Evolutionary conservation across 2,329 filamentous ascomycete genomes (phyloP).

Genomic region (Coleophoma crateriformis): DNA sequence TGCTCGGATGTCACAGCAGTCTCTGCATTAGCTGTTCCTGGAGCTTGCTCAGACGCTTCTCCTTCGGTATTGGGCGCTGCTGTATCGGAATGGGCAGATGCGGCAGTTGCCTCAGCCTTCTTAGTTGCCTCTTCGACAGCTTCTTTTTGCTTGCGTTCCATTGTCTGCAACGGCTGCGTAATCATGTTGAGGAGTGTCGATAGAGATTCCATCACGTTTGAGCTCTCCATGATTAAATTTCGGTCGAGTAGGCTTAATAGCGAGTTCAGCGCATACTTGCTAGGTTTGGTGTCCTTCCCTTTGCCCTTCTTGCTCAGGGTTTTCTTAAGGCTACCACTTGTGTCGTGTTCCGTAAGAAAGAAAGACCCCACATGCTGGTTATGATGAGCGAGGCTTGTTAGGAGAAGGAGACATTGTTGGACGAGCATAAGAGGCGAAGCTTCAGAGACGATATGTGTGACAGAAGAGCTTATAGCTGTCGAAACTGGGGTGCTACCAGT

Average conservation of each 20-base stretch:
- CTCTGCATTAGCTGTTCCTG: constrained; percentile 1
- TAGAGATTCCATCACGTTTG: constrained; percentile 91
- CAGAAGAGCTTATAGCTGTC: constrained; percentile 24
- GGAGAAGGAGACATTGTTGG: constrained; percentile 84
- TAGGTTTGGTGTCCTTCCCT: constrained; percentile 74
- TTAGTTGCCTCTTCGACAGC: constrained; percentile 45
- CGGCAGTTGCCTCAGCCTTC: constrained; percentile 28
- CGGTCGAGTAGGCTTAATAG: constrained; percentile 83
- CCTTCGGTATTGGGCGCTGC: constrained; percentile 9
- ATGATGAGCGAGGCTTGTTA: constrained; percentile 77
- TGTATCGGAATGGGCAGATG: constrained; percentile 8
- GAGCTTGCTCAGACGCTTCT: too few relatives aligned
- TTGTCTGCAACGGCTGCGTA: constrained; percentile 75
- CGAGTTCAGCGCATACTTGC: constrained; percentile 88
- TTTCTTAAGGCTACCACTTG: constrained; percentile 69
- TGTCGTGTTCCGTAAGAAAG: constrained; percentile 93
- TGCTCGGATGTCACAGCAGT: constrained; percentile 4
- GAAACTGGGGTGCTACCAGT: constrained; percentile 44
- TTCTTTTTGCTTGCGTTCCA: constrained; percentile 81
- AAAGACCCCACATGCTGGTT: constrained; percentile 85
- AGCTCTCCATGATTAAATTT: constrained; percentile 94
- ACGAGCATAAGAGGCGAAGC: constrained; percentile 92
- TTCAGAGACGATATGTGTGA: constrained; percentile 64
- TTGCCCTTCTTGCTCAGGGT: constrained; percentile 80
- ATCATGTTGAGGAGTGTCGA: constrained; percentile 83